A percentile compares a stretch with the other conserved stretches of the same genome.
Conservation (phyloP, 176 grass and related monocot species). For the Tuctoria greenei region DNA sequence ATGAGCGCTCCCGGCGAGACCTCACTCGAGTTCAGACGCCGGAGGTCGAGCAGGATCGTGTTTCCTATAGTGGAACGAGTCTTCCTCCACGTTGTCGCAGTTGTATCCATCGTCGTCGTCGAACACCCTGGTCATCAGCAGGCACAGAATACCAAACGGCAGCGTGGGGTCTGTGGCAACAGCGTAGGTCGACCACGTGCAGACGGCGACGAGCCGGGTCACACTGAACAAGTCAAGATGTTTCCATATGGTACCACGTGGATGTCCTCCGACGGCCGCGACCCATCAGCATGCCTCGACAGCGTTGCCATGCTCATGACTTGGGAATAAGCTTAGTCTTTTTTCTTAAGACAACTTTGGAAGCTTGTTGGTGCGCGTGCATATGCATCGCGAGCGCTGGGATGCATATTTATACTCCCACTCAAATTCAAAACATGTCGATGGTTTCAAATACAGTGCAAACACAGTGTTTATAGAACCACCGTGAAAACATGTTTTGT, state of each 20-base stretch:
- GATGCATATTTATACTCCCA: too few species aligned
- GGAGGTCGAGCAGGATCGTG: neutral
- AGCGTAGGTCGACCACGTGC: neutral
- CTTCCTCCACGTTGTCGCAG: neutral
- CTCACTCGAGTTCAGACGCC: accelerated
- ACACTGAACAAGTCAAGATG: neutral
- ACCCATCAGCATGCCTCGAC: neutral
- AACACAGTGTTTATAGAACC: too few species aligned
- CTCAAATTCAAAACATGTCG: too few species aligned
- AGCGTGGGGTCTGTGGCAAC: neutral
- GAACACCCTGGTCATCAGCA: neutral
- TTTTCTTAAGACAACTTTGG: too few species aligned
- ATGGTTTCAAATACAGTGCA: too few species aligned
- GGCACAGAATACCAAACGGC: neutral
- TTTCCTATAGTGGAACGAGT: too few species aligned
- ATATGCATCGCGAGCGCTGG: too few species aligned
- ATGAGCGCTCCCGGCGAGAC: neutral
- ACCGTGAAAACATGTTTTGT: too few species aligned
- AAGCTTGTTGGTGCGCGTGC: too few species aligned
- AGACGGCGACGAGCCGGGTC: neutral
- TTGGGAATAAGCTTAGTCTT: too few species aligned
- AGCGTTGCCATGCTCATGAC: neutral
- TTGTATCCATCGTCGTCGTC: too few species aligned
- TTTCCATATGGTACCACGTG: neutral
- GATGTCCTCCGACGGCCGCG: neutral